Evolutionary conservation across 176 grass and related monocot genomes (phyloP).

Genomic region (Rhynchospora breviuscula): DNA sequence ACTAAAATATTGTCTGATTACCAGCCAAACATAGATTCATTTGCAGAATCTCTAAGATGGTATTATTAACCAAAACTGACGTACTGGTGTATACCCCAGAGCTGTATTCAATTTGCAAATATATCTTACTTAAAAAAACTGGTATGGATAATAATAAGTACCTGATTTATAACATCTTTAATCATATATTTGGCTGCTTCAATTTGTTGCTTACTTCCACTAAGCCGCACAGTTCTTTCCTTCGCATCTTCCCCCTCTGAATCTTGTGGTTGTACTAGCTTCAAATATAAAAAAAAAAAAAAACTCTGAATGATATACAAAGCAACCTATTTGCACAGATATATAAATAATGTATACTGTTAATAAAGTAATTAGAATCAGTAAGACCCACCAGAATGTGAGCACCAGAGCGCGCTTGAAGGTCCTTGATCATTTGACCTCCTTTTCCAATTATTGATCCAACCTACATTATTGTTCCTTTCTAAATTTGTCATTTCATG

Average conservation of each 20-base stretch:
- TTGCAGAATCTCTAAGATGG: neutral
- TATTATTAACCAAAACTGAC: neutral
- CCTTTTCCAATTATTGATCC: constrained; percentile 93
- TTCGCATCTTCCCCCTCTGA: constrained; percentile 65
- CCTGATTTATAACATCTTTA: constrained; percentile 86
- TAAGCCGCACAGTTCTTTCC: constrained; percentile 76
- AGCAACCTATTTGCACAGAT: neutral
- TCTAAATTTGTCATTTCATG: constrained; percentile 3
- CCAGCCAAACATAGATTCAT: constrained; percentile 17
- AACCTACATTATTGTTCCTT: constrained; percentile 44
- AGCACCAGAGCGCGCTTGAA: constrained; percentile 88
- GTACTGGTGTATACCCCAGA: neutral
- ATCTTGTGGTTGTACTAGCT: constrained; percentile 81
- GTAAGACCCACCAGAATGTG: constrained; percentile 65
- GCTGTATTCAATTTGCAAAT: neutral
- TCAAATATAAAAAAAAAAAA: constrained; percentile 22
- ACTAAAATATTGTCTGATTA: constrained; percentile 17
- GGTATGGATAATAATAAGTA: constrained; percentile 26
- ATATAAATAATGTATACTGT: neutral
- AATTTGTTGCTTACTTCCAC: constrained; percentile 89
- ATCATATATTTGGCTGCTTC: constrained; percentile 87
- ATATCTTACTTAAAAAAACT: neutral
- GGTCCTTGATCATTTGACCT: constrained; percentile 78
- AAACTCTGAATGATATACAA: neutral
- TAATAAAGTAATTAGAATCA: constrained; percentile 18